These are phyloP conservation scores for Iberis amara DNA, from an alignment of 441 rosid genomes.

Conservation along the genomic window DNA sequence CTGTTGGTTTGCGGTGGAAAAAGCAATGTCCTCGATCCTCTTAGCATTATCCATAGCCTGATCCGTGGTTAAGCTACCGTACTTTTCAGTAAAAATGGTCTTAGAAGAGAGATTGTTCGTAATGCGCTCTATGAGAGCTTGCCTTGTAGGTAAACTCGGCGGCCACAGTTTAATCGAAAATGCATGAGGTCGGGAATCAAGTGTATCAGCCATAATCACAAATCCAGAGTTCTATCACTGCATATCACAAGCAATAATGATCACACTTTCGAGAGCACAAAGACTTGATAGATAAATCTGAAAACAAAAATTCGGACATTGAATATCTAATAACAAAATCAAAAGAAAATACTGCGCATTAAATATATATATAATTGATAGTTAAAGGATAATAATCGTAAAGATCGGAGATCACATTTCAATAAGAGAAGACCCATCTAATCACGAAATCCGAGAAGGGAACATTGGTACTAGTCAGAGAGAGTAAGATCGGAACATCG, in stretches of 20 bases:
- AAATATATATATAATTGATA: too few relatives aligned
- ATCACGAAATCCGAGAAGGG: neutral
- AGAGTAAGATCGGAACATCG: neutral
- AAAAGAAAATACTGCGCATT: too few relatives aligned
- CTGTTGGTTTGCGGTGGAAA: slow-evolving; percentile 50
- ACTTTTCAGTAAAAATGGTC: slow-evolving; percentile 74
- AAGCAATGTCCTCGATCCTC: slow-evolving; percentile 64
- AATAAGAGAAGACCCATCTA: too few relatives aligned
- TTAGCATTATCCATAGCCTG: slow-evolving; percentile 79
- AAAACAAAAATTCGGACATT: neutral
- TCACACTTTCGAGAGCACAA: slow-evolving; percentile 5
- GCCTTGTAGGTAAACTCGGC: slow-evolving; percentile 70
- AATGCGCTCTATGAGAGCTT: slow-evolving; percentile 64
- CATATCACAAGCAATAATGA: slow-evolving; percentile 3
- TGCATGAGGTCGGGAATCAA: slow-evolving; percentile 48
- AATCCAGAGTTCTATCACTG: slow-evolving; percentile 21
- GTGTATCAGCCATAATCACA: slow-evolving; percentile 32
- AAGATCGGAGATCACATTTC: slow-evolving; percentile 16
- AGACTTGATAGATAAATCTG: neutral
- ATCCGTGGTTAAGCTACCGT: slow-evolving; percentile 59
- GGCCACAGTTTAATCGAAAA: slow-evolving; percentile 88
- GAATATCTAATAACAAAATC: neutral
- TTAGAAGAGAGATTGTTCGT: slow-evolving; percentile 61
- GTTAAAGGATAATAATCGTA: neutral
- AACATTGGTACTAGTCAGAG: too few relatives aligned